Percentiles rank a stretch among this genome's conserved stretches.
phyloP scores from a whole-genome alignment of 305 asterid species.

The Nicotiana rustica region DNA sequence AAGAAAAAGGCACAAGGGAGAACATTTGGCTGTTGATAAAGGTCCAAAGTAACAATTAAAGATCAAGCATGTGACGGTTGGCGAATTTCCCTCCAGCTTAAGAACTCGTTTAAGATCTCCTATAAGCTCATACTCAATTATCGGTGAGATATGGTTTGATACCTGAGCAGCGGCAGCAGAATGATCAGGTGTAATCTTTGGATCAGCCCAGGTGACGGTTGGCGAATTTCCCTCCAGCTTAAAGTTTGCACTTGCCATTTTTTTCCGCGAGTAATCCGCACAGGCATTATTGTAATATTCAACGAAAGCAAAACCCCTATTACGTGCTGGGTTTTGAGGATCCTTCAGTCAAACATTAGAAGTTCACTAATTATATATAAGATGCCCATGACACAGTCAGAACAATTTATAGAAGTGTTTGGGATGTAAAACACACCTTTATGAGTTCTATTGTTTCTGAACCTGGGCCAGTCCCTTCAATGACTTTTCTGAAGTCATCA shows the following conservation, averaged over 20 bases:
- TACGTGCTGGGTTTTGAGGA: slow-evolving; percentile 81
- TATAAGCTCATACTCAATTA: slow-evolving; percentile 23
- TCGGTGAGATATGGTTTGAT: slow-evolving; percentile 11
- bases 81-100: no score
- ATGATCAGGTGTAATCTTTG: slow-evolving; percentile 83
- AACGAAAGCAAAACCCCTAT: slow-evolving; percentile 95
- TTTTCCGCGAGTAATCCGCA: slow-evolving; percentile 91
- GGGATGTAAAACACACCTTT: slow-evolving; percentile 57
- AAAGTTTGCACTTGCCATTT: slow-evolving; percentile 70
- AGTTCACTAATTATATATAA: slow-evolving; percentile 29
- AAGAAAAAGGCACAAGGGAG: background rate
- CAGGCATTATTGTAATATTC: slow-evolving; percentile 97
- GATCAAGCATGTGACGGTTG: background rate
- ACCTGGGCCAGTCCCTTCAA: slow-evolving; percentile 89
- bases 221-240: slow-evolving; percentile 86
- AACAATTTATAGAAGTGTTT: slow-evolving; percentile 34
- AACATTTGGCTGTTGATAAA: slow-evolving; percentile 12
- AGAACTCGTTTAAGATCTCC: background rate
- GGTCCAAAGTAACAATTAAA: slow-evolving; percentile 12
- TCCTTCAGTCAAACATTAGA: slow-evolving; percentile 59
- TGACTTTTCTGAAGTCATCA: slow-evolving; percentile 70
- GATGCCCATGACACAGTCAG: slow-evolving; percentile 23
- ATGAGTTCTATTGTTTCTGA: slow-evolving; percentile 87
- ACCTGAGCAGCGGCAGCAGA: slow-evolving; percentile 93
- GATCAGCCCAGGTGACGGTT: slow-evolving; percentile 97